A percentile compares a stretch with the other conserved stretches of the same genome.
These are phyloP conservation scores for Globisporangium apiculatum DNA, from an alignment of 352 stramenopile species.

Conservation along the genomic window DNA sequence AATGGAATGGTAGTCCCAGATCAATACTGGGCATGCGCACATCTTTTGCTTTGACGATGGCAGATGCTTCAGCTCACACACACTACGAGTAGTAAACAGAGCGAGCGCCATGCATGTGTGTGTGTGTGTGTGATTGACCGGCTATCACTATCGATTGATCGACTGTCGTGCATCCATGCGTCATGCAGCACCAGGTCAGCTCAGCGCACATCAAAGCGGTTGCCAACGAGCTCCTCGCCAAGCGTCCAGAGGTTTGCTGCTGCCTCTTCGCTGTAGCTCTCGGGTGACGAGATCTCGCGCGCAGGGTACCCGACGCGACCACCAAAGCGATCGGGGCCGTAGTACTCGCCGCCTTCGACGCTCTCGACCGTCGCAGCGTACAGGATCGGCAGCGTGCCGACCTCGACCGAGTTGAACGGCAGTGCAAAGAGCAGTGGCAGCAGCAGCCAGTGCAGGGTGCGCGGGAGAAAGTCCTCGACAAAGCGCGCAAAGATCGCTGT, in stretches of 20 bases:
- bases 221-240: constrained; percentile 11
- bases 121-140: too few species aligned
- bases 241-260: constrained; percentile 11
- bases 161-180: constrained; percentile 12
- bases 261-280: constrained; percentile 11
- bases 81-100: too few species aligned
- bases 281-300: constrained; percentile 10
- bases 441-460: constrained; percentile 25
- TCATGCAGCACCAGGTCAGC: too few species aligned
- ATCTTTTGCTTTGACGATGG: not conserved
- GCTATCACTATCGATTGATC: not conserved
- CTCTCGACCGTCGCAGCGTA: constrained; percentile 36
- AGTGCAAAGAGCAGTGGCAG: constrained; percentile 33
- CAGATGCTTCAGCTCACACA: too few species aligned
- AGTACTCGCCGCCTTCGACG: not conserved
- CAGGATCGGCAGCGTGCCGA: constrained; percentile 43
- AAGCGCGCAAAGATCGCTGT: constrained; percentile 48
- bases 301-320: constrained; percentile 9
- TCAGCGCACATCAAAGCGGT: constrained; percentile 6
- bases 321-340: constrained; percentile 4
- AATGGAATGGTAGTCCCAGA: not conserved
- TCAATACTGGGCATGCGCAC: not conserved
- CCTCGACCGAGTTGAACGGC: constrained; percentile 8
- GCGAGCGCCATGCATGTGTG: too few species aligned
- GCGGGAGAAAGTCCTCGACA: constrained; percentile 25